Conservation (phyloP, 257 asterid species). For the Avicennia marina region DNA sequence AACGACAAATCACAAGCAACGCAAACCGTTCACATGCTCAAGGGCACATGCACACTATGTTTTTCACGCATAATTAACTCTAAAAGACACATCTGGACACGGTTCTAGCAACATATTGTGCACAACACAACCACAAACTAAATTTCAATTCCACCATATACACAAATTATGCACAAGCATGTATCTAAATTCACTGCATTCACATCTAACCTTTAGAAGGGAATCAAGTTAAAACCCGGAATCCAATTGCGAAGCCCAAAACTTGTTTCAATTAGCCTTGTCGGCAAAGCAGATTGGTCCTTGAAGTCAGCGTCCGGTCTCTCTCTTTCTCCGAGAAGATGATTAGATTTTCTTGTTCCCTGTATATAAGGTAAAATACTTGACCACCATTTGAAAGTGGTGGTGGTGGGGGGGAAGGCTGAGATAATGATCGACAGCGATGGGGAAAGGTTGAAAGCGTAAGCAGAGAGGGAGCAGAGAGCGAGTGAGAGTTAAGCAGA, state of each 20-base stretch:
- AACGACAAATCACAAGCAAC: not conserved
- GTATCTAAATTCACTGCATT: too few species aligned
- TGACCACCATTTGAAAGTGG: slow-evolving; percentile 13
- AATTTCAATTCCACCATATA: too few species aligned
- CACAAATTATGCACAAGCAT: too few species aligned
- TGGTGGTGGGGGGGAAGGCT: slow-evolving; percentile 28
- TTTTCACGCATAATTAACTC: too few species aligned
- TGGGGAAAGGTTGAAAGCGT: slow-evolving; percentile 22
- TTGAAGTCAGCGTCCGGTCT: slow-evolving; percentile 20
- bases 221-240: slow-evolving; percentile 13
- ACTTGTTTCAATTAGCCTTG: not conserved
- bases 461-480: slow-evolving; percentile 13
- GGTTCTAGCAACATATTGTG: too few species aligned
- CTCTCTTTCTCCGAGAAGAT: slow-evolving; percentile 8
- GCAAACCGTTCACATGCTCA: not conserved
- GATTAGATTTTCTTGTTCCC: slow-evolving; percentile 4
- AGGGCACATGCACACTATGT: too few species aligned
- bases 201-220: not conserved
- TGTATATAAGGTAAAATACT: not conserved
- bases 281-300: not conserved
- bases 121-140: too few species aligned
- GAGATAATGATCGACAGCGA: slow-evolving; percentile 24
- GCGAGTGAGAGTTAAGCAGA: not conserved
- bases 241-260: slow-evolving; percentile 6
- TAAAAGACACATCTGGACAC: too few species aligned